Conservation (phyloP, 331 rosid genomes). For the Quercus phellos region DNA sequence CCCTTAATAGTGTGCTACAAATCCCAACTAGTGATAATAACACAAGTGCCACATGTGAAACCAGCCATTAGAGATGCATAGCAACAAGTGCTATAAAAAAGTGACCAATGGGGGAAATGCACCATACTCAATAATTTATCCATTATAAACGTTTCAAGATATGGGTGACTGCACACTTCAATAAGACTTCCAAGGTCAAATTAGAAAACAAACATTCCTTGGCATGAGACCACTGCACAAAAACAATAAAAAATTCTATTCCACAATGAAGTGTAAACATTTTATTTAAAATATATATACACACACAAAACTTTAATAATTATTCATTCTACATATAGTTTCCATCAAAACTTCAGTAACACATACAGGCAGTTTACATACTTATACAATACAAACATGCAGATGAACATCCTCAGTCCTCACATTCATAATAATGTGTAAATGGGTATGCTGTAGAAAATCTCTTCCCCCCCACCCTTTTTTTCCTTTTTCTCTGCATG, state of each 20-base stretch:
- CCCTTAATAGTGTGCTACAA: neutral
- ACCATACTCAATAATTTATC: neutral
- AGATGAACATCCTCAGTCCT: neutral
- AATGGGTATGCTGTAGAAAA: neutral
- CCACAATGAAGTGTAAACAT: neutral
- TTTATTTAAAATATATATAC: neutral
- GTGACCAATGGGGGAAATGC: neutral
- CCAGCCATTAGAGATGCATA: neutral
- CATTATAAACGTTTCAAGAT: neutral
- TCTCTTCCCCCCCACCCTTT: neutral
- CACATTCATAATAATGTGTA: neutral
- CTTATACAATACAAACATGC: neutral
- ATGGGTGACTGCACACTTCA: neutral
- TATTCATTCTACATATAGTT: neutral
- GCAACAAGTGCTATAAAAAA: neutral
- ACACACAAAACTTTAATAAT: neutral
- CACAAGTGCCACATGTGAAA: neutral
- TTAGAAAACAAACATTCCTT: neutral
- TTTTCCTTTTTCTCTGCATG: slow-evolving; percentile 21
- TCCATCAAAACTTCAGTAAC: neutral
- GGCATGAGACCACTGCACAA: neutral
- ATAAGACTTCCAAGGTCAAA: neutral
- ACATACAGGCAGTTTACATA: neutral
- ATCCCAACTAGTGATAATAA: neutral
- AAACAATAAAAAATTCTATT: neutral